These are phyloP conservation scores for Sporothrix euskadiensis DNA, from an alignment of 2,329 filamentous ascomycete species.

Conservation along the genomic window DNA sequence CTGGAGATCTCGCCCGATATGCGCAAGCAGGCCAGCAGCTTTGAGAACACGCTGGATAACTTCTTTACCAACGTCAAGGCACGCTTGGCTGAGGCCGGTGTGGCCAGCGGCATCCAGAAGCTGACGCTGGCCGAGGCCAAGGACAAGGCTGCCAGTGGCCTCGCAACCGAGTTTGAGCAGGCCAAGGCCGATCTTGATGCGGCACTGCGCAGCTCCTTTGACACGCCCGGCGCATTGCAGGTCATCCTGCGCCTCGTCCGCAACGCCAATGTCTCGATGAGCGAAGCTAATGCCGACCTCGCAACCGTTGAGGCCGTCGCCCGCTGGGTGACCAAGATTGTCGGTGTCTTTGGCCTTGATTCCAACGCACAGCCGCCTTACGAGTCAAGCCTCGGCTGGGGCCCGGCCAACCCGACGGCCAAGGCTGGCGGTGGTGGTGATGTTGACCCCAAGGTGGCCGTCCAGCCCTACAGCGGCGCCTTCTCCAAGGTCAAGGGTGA, in stretches of 20 bases:
- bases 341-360: slow-evolving; percentile 66
- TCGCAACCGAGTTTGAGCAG: slow-evolving; percentile 49
- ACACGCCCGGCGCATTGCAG: slow-evolving; percentile 64
- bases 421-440: not conserved
- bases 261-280: slow-evolving; percentile 55
- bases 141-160: not conserved
- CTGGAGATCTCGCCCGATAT: slow-evolving; percentile 70
- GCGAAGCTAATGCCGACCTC: slow-evolving; percentile 32
- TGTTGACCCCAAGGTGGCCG: slow-evolving; percentile 29
- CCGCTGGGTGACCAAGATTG: slow-evolving; percentile 64
- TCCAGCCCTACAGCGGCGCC: slow-evolving; percentile 31
- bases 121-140: slow-evolving; percentile 26
- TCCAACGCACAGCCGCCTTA: slow-evolving; percentile 43
- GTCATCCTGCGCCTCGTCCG: slow-evolving; percentile 64
- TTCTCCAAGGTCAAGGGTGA: slow-evolving; percentile 30
- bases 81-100: slow-evolving; percentile 25
- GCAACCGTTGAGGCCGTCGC: slow-evolving; percentile 44
- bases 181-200: slow-evolving; percentile 60
- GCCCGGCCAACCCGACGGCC: slow-evolving; percentile 60
- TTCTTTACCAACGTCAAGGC: slow-evolving; percentile 34
- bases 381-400: slow-evolving; percentile 55
- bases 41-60: slow-evolving; percentile 49
- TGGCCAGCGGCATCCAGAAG: slow-evolving; percentile 24
- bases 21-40: slow-evolving; percentile 57
- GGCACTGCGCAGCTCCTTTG: slow-evolving; percentile 67